Conservation (phyloP, 1,139 yeast genomes). For the Suhomyces chickasaworum region DNA sequence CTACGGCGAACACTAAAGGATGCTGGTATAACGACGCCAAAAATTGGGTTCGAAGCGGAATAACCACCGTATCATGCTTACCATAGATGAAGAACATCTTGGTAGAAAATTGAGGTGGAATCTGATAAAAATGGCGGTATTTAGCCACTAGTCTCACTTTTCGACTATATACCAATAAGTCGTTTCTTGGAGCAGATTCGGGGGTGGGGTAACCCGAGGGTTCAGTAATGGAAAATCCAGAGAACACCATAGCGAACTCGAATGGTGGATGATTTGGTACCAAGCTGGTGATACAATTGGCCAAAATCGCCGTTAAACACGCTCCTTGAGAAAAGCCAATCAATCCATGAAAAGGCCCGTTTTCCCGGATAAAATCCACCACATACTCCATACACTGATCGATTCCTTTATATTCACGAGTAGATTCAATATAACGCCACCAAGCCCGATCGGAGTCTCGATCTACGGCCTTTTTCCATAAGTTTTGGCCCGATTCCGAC, state of each 20-base stretch:
- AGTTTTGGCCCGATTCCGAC: constrained; percentile 23
- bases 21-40: constrained; percentile 25
- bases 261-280: constrained; percentile 45
- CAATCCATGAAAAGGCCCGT: constrained; percentile 89
- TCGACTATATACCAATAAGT: not conserved
- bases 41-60: constrained; percentile 33
- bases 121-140: constrained; percentile 1
- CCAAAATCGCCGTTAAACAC: constrained; percentile 66
- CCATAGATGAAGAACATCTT: constrained; percentile 36
- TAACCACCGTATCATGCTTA: constrained; percentile 35
- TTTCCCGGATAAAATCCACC: constrained; percentile 52
- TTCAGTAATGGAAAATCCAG: constrained; percentile 47
- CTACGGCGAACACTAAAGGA: constrained; percentile 31
- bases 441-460: constrained; percentile 55
- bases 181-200: not conserved
- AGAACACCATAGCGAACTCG: constrained; percentile 51
- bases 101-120: constrained; percentile 21
- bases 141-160: not conserved
- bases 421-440: constrained; percentile 40
- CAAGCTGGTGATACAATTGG: constrained; percentile 43
- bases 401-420: constrained; percentile 36
- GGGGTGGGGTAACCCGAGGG: not conserved
- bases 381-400: constrained; percentile 44
- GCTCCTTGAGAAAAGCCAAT: constrained; percentile 96
- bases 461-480: constrained; percentile 40